Base-by-base conservation (phyloP, 2,329 filamentous ascomycete genomes). In the Hymenoscyphus albidus region DNA sequence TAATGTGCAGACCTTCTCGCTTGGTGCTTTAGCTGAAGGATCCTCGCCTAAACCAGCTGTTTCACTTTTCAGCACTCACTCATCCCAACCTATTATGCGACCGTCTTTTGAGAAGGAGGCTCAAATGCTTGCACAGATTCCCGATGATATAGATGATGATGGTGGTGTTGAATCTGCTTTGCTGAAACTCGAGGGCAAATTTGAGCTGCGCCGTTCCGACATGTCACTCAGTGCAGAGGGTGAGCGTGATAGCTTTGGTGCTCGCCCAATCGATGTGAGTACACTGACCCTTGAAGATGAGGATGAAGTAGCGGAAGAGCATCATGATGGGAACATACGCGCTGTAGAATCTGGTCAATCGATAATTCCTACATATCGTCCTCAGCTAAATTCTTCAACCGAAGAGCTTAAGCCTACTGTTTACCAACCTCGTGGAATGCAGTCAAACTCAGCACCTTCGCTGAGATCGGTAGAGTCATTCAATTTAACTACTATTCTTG, bases 131-230 rank as follows among this genome's bases (percentile, higher is more conserved):
- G 92, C 93, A 1, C 88, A 91, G 63, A 91, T 98, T 32, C 92
- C 94, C 0, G 93, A 97, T 73, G 92, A 96, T 44, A 75, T 80
- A 16, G 84, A 88, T 66, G 88, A 89, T 57, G 91, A 96, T 73
- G 92, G 92, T 6, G 94, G 94, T 13, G 88, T 98, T 32, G 95
- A 98, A 74, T 93, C 93, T n/a, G 92, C 95, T 0, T 77, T 99
- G 60, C 78, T 93, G 71, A 99, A 98, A 73, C 82, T 99, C 0
- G 95, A 99, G 78, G 95, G 95, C 10, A 94, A 87, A 70, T 95
- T 89, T 70, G 84, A 89, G 74, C 87, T 83, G 70, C 85, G 76
- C 48, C 70, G 69, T 16, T 74, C 74, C 27, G 69, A 75, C 59
- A 56, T 64, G 14, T 74, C 71, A 14, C 60, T 67, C 31, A 22